Evolutionary conservation across 2,329 filamentous ascomycete genomes (phyloP), one percentile per base, ranked within the genome.

Genomic region (Didymellaceae sp.): DNA sequence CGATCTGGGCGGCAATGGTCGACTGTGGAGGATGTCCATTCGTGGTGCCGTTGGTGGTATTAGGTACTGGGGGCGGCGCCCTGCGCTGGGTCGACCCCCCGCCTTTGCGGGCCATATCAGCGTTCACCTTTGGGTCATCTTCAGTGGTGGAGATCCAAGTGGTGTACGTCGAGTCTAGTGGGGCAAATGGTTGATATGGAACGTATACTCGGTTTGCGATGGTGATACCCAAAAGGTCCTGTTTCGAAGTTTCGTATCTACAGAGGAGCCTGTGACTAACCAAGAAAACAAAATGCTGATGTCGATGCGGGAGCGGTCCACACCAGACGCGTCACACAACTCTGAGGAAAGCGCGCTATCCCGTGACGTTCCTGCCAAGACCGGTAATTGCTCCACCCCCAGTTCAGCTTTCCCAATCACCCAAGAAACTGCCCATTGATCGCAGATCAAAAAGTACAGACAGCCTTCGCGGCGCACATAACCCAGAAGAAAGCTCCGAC

Each of bases 1-100:
- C 90, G 49, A 97, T 86, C 72, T 95, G 90, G 10, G 90, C 90
- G 43, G 92, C 91, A 65, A 96, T 81, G 8, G 91, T 95, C 13
- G 92, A 96, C 10, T 91, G 88, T 30, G 77, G 78, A 21, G 67
- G 67, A 40, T 49, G 44, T 24, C 57, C 61, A 41, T 58, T 59
- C 9, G 41, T 4, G 30, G 55, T 45, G 21, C 54, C 58, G 25
- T 61, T 65, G 2, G 48, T 16, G 34, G 53, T 34, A 32, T 59
- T 66, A 52, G 64, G 68, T 26, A 52, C 45, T 28, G 43, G 38
- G 26, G 55, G 49, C 14, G 59, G 58, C 31, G 56, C 57, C 51
- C 57, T 65, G 46, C 65, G 64, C 45, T 71, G 69, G 25, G 61
- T 65, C 37, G 67, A 60, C 43, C 57, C 52, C 62, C 67, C 62